These are phyloP conservation scores for Pythium periplocum DNA, from an alignment of 352 stramenopile genomes.

Conservation along the genomic window DNA sequence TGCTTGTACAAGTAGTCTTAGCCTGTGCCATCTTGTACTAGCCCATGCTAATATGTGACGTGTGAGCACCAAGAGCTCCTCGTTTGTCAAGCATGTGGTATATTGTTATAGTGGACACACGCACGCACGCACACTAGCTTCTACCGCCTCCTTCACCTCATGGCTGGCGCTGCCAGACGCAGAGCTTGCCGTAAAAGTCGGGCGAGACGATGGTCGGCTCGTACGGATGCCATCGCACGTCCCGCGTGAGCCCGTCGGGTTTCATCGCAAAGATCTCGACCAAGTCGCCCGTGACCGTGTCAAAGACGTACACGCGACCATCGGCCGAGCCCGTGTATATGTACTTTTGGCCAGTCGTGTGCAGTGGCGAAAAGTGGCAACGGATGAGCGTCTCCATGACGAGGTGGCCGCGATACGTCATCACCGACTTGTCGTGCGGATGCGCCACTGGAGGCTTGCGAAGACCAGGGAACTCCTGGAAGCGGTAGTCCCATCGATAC, in stretches of 20 bases:
- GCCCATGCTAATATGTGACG: no score
- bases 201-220: conserved; percentile 78
- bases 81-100: no score
- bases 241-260: conserved; percentile 68
- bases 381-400: conserved; percentile 82
- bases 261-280: conserved; percentile 80
- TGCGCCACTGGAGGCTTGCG: conserved; percentile 50
- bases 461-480: conserved; percentile 68
- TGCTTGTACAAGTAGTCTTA: no score
- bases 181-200: conserved; percentile 85
- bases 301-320: conserved; percentile 80
- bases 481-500: conserved; percentile 81
- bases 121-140: no score
- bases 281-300: conserved; percentile 62
- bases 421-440: conserved; percentile 67
- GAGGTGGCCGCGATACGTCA: conserved; percentile 81
- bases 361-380: conserved; percentile 81
- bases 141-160: background rate
- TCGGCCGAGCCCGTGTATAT: conserved; percentile 82
- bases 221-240: conserved; percentile 82
- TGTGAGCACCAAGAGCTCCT: no score
- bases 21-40: no score
- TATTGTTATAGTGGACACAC: no score
- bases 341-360: conserved; percentile 85
- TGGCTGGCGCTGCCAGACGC: conserved; percentile 22